Conservation (phyloP, 2,329 filamentous ascomycete species). For the Penicillium palitans region DNA sequence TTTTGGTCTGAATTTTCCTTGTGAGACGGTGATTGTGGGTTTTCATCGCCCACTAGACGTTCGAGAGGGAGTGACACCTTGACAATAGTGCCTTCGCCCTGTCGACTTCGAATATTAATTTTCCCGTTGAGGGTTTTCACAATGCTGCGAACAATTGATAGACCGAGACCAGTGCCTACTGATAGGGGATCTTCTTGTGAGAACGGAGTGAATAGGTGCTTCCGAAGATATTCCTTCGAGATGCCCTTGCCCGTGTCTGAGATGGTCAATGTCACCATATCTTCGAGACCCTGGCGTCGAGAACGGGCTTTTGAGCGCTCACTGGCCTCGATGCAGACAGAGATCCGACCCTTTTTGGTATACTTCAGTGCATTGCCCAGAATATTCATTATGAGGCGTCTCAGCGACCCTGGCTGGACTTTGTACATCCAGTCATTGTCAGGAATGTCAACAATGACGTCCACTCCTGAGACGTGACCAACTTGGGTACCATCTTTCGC, state of each 20-base stretch:
- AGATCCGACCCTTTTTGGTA: slow-evolving; percentile 28
- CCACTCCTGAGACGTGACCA: not conserved
- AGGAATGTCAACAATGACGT: slow-evolving; percentile 2
- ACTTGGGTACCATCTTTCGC: not conserved
- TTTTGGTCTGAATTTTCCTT: not conserved
- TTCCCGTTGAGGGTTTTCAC: slow-evolving; percentile 9
- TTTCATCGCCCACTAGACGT: slow-evolving; percentile 2
- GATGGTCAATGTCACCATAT: slow-evolving; percentile 44
- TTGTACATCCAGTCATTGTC: slow-evolving; percentile 26
- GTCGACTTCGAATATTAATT: slow-evolving; percentile 11
- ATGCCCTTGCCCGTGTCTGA: slow-evolving; percentile 65
- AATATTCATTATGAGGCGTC: slow-evolving; percentile 36
- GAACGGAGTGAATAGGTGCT: slow-evolving; percentile 61
- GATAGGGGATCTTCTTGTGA: slow-evolving; percentile 59
- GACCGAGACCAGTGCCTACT: slow-evolving; percentile 61
- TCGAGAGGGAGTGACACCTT: slow-evolving; percentile 5
- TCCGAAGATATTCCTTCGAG: slow-evolving; percentile 57
- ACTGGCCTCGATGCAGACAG: slow-evolving; percentile 13
- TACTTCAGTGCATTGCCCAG: slow-evolving; percentile 37
- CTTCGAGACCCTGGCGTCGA: slow-evolving; percentile 9
- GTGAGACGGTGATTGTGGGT: slow-evolving; percentile 4
- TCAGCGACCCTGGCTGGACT: slow-evolving; percentile 25
- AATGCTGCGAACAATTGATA: slow-evolving; percentile 57
- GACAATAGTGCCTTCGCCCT: slow-evolving; percentile 12
- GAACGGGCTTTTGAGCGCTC: slow-evolving; percentile 11